Percentiles rank a stretch among this genome's conserved stretches.
These are phyloP conservation scores for Pythium biforme DNA, from an alignment of 352 stramenopile species.

Conservation along the genomic window DNA sequence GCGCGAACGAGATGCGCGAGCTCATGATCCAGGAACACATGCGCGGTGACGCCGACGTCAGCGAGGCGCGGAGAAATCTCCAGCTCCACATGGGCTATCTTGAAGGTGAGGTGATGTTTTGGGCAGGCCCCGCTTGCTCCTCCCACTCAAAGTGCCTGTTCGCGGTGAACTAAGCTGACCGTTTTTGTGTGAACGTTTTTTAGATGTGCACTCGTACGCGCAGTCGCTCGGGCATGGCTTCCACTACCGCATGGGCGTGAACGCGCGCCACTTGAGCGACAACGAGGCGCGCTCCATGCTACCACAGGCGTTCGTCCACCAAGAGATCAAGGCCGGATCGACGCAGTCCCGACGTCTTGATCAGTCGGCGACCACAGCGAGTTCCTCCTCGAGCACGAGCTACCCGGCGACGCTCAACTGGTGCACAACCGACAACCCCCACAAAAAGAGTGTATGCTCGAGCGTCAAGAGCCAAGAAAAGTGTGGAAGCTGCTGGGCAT, in stretches of 20 bases:
- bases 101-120: constrained; percentile 52
- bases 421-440: constrained; percentile 66
- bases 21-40: constrained; percentile 44
- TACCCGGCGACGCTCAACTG: constrained; percentile 55
- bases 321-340: constrained; percentile 41
- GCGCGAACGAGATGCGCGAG: constrained; percentile 40
- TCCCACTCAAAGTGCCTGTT: not conserved
- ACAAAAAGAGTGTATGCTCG: constrained; percentile 63
- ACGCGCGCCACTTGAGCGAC: constrained; percentile 57
- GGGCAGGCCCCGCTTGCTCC: not conserved
- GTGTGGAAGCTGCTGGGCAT: constrained; percentile 82
- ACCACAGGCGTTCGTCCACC: constrained; percentile 57
- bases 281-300: constrained; percentile 35
- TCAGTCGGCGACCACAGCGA: constrained; percentile 20
- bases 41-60: constrained; percentile 23
- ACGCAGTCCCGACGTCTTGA: constrained; percentile 29
- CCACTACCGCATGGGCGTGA: constrained; percentile 69
- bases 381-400: constrained; percentile 18
- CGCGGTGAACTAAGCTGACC: not conserved
- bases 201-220: constrained; percentile 65
- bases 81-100: constrained; percentile 76
- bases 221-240: constrained; percentile 55
- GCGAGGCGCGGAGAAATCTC: constrained; percentile 44
- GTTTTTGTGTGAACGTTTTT: not conserved
- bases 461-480: constrained; percentile 81